These are phyloP conservation scores for Ceratocystiopsis minuta DNA, from an alignment of 2,329 filamentous ascomycete genomes.

Conservation along the genomic window DNA sequence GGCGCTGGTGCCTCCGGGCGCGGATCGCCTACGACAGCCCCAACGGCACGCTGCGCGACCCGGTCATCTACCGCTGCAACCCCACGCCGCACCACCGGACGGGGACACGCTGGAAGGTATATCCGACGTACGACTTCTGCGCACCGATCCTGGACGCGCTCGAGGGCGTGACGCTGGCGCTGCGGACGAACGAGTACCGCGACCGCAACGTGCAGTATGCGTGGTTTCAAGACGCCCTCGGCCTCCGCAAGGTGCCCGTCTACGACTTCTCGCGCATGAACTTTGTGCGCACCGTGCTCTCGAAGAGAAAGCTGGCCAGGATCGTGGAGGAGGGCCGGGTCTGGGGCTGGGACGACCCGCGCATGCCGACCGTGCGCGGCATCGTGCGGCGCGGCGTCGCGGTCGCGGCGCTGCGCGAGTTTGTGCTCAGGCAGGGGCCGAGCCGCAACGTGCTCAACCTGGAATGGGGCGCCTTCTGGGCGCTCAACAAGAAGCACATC, in stretches of 20 bases:
- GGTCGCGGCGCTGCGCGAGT: conserved; percentile 60
- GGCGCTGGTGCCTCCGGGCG: conserved; percentile 79
- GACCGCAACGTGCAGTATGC: conserved; percentile 76
- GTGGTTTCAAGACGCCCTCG: conserved; percentile 62
- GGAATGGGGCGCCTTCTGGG: conserved; percentile 65
- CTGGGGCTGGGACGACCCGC: conserved; percentile 72
- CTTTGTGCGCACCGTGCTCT: conserved; percentile 70
- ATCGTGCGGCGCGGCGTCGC: conserved; percentile 65
- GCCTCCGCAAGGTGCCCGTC: conserved; percentile 60
- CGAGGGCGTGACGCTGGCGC: conserved; percentile 68
- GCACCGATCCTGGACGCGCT: conserved; percentile 65
- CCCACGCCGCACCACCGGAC: conserved; percentile 55
- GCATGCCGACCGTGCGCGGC: conserved; percentile 62
- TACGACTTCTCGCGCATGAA: conserved; percentile 78
- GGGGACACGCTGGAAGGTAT: conserved; percentile 64
- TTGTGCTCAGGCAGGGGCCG: conserved; percentile 70
- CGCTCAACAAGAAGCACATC: conserved; percentile 64
- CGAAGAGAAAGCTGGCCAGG: conserved; percentile 74
- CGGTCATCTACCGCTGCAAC: conserved; percentile 84
- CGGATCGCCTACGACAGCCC: conserved; percentile 83
- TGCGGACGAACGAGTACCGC: conserved; percentile 67
- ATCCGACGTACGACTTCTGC: conserved; percentile 75
- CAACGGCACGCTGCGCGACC: conserved; percentile 91
- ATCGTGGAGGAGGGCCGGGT: conserved; percentile 60
- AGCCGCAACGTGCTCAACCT: conserved; percentile 69